Evolutionary conservation across 140 eudicot genomes (phyloP), one percentile per base, ranked within the genome.

Genomic region (Cichorium intybus): DNA sequence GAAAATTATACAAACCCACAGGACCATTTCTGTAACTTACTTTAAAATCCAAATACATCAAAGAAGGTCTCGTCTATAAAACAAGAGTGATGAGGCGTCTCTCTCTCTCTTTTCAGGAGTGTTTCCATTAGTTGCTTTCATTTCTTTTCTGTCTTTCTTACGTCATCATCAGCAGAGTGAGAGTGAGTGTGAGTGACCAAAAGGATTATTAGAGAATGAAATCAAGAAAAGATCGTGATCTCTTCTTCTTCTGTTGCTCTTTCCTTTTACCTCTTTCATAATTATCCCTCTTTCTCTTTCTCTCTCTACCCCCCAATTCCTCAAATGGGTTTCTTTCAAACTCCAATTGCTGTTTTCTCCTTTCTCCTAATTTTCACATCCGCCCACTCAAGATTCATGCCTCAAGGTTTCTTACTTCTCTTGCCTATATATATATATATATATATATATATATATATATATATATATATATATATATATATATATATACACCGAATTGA

Each of bases 371-470:
- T 73, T 31, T 67, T 65, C 10, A 61, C 28, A 62, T 41, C 73
- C 56, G 33, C 67, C 53, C 77, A 56, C 52, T 47, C 72, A 28
- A 49, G 69, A 55, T 61, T 75, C 37, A 27, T 63, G 29, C 79
- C 82, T 71, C 75, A 67, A 82, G 88, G 84, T 82, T 61, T 57
- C 69, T 48, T 31, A 10, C 26, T 45, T 28, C 46, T 16, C 56
- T 26, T 26, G 18, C 34, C 21, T 41, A 2, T 28, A 5, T 35
- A 5, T 24, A 0, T 53, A 24, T 45, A 20, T 24, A 20, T 61
- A 3, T 23, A 12, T 46, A 7, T 33, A 8, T 54, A 14, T 28
- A 7, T 68, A 14, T 45, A 31, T 35, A 23, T 52, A 14, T 29
- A 41, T 10, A 52, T 34, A 17, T 28, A 60, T 23, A 21, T 31